Percentiles rank a stretch among this genome's conserved stretches.
These are phyloP conservation scores for Didymella lethalis DNA, from an alignment of 2,329 filamentous ascomycete species.

Conservation along the genomic window DNA sequence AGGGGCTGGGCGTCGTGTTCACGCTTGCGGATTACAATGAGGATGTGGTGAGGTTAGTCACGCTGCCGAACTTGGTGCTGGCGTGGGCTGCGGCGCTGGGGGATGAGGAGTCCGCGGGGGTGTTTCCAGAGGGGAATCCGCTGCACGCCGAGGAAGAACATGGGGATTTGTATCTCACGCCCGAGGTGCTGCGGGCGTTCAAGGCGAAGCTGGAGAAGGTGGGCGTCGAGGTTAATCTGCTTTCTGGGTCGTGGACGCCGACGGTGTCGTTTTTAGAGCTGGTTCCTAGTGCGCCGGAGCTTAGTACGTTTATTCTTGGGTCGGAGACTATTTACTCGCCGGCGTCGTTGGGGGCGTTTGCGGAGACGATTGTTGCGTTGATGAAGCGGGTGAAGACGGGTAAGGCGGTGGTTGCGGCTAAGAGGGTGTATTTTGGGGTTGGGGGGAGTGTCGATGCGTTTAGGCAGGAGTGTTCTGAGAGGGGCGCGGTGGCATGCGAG, in stretches of 20 bases:
- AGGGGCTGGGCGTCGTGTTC: slow-evolving; percentile 63
- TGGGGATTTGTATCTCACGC: slow-evolving; percentile 71
- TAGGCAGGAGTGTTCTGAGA: slow-evolving; percentile 53
- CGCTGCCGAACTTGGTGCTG: slow-evolving; percentile 78
- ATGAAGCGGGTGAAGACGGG: slow-evolving; percentile 62
- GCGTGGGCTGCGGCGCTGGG: slow-evolving; percentile 60
- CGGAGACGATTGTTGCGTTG: slow-evolving; percentile 69
- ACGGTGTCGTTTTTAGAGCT: slow-evolving; percentile 65
- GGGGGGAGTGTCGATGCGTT: slow-evolving; percentile 84
- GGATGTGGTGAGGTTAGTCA: slow-evolving; percentile 78
- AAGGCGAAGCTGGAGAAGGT: slow-evolving; percentile 58
- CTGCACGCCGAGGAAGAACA: slow-evolving; percentile 21
- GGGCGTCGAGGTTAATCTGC: slow-evolving; percentile 67
- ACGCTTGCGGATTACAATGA: slow-evolving; percentile 82
- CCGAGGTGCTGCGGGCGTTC: slow-evolving; percentile 67
- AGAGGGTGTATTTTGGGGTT: slow-evolving; percentile 84
- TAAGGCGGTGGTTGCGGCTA: slow-evolving; percentile 74
- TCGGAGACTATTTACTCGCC: slow-evolving; percentile 87
- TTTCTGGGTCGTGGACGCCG: slow-evolving; percentile 78
- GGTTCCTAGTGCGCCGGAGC: slow-evolving; percentile 53
- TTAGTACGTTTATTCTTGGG: slow-evolving; percentile 65
- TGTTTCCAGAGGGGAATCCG: slow-evolving; percentile 35
- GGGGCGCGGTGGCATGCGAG: slow-evolving; percentile 57
- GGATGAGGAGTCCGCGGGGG: slow-evolving; percentile 22
- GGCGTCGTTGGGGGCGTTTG: slow-evolving; percentile 72